Evolutionary conservation across 768 basidiomycete species (phyloP).

Genomic region (Leccinellum rugosiceps): DNA sequence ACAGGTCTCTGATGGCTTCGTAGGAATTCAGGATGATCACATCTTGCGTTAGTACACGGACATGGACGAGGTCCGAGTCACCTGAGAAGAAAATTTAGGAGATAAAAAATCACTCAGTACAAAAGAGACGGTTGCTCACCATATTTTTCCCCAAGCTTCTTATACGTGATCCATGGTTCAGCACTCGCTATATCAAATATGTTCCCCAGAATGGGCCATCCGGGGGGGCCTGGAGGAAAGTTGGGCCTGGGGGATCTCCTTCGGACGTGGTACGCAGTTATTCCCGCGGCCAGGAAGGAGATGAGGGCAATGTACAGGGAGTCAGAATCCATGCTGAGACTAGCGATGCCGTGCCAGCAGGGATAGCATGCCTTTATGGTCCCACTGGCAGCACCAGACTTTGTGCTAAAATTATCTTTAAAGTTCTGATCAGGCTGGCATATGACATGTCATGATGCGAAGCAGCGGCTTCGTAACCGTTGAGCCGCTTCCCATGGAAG

Average conservation of each 20-base stretch:
- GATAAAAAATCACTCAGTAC: background rate
- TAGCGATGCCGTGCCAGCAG: background rate
- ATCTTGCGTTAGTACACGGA: conserved; percentile 10
- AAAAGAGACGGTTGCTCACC: background rate
- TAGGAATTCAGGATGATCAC: conserved; percentile 9
- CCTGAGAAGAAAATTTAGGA: background rate
- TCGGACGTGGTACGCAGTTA: background rate
- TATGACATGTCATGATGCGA: background rate
- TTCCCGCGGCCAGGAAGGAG: background rate
- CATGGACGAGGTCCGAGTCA: background rate
- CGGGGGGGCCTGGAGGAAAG: conserved; percentile 3
- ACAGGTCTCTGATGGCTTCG: conserved; percentile 4
- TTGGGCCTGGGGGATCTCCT: background rate
- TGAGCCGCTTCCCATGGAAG: too few relatives aligned
- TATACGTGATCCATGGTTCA: background rate
- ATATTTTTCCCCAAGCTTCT: conserved; percentile 5
- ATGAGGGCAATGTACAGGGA: background rate
- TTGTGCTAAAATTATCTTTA: background rate
- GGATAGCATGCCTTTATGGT: background rate
- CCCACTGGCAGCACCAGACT: too few relatives aligned
- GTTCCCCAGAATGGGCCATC: conserved; percentile 8
- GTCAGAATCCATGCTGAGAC: background rate
- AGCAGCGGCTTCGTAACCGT: background rate
- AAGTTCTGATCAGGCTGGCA: too few relatives aligned
- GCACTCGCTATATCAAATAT: conserved; percentile 5